Evolutionary conservation across 768 basidiomycete species (phyloP).

Genomic region (Suillus clintonianus): DNA sequence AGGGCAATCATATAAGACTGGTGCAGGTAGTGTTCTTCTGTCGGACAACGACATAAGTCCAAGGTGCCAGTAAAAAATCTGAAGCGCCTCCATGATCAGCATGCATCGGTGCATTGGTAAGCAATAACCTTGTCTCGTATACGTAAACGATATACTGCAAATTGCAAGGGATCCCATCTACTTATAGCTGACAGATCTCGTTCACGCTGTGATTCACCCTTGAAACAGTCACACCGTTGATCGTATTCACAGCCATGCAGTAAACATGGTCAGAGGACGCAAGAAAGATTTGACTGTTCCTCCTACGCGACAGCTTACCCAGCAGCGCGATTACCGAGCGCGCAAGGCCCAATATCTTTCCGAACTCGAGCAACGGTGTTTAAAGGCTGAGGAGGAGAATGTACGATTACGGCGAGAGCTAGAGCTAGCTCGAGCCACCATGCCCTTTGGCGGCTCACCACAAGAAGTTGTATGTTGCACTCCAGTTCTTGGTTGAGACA

Average conservation of each 20-base stretch:
- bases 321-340: slow-evolving; percentile 67
- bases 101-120: neutral
- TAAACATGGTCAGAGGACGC: slow-evolving; percentile 60
- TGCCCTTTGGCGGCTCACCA: slow-evolving; percentile 33
- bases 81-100: no score
- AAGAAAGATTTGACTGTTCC: slow-evolving; percentile 66
- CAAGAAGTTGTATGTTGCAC: slow-evolving; percentile 28
- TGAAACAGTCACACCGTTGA: no score
- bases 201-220: neutral
- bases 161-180: no score
- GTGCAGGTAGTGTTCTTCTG: neutral
- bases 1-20: neutral
- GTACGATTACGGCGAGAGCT: slow-evolving; percentile 49
- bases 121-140: neutral
- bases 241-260: neutral
- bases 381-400: slow-evolving; percentile 58
- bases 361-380: slow-evolving; percentile 56
- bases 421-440: slow-evolving; percentile 42
- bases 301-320: slow-evolving; percentile 56
- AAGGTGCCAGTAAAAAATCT: neutral
- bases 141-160: no score
- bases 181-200: neutral
- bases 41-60: neutral
- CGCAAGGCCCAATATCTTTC: slow-evolving; percentile 58
- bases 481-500: neutral